Evolutionary conservation across 768 basidiomycete genomes (phyloP).

Genomic region (Russula vinacea): DNA sequence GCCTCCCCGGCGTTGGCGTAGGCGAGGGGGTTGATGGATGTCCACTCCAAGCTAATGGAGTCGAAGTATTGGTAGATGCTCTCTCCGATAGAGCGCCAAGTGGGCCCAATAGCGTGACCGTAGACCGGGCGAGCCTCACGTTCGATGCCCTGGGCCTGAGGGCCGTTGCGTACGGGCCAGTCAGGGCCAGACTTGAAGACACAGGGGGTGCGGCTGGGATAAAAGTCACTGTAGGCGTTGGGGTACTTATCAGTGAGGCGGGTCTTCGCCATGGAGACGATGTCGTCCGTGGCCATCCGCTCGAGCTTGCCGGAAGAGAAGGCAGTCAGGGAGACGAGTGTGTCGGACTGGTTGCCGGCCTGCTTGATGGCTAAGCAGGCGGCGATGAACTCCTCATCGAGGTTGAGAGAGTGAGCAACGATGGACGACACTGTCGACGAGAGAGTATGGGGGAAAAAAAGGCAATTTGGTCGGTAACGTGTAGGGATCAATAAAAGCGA

Average conservation of each 20-base stretch:
- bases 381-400: too few species aligned
- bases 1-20: slow-evolving; percentile 32
- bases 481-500: too few species aligned
- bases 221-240: slow-evolving; percentile 20
- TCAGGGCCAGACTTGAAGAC: slow-evolving; percentile 19
- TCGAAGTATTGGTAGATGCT: slow-evolving; percentile 34
- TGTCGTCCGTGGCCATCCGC: neutral
- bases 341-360: neutral
- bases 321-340: neutral
- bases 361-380: too few species aligned
- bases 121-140: slow-evolving; percentile 36
- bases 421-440: too few species aligned
- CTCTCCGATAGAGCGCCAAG: slow-evolving; percentile 32
- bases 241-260: slow-evolving; percentile 22
- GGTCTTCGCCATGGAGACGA: neutral
- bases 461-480: too few species aligned
- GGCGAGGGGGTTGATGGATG: slow-evolving; percentile 30
- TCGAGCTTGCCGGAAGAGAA: neutral
- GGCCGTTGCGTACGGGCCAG: slow-evolving; percentile 18
- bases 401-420: too few species aligned
- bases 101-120: slow-evolving; percentile 32
- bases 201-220: slow-evolving; percentile 9
- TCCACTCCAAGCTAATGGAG: slow-evolving; percentile 28
- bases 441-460: too few species aligned
- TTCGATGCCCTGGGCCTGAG: slow-evolving; percentile 31